These are phyloP conservation scores for Panicum virgatum DNA, from an alignment of 202 grass and related monocot species.

Conservation along the genomic window DNA sequence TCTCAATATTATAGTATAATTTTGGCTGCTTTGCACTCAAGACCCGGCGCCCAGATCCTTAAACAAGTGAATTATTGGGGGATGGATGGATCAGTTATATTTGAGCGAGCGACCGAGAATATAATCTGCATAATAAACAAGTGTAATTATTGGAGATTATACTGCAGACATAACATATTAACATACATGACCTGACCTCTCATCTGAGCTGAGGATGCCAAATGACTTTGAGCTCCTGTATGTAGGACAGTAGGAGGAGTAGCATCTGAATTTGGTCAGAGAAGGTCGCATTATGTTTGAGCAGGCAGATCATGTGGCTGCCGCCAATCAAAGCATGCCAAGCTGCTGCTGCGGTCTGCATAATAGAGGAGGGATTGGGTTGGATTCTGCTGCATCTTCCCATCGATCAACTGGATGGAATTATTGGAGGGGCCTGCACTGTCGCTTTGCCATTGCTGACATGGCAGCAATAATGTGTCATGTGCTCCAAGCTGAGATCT, in stretches of 20 bases:
- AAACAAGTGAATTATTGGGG: conserved; percentile 43
- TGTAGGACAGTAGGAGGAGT: no score
- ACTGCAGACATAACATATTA: no score
- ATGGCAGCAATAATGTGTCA: conserved; percentile 5
- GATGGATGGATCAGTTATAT: background rate
- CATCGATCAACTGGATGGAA: background rate
- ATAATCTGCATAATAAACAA: conserved; percentile 18
- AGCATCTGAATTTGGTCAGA: no score
- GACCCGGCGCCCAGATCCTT: background rate
- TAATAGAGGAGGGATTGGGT: background rate
- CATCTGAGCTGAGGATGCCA: no score
- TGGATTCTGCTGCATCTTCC: conserved; percentile 14
- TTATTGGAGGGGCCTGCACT: conserved; percentile 1
- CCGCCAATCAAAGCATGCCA: no score
- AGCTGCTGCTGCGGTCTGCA: no score
- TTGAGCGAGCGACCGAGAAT: background rate
- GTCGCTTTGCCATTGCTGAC: conserved; percentile 16
- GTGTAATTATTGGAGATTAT: conserved; percentile 30
- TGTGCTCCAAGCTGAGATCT: background rate
- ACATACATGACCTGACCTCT: no score
- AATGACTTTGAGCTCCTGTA: no score
- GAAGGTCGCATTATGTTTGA: no score
- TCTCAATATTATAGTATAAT: background rate
- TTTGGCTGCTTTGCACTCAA: background rate
- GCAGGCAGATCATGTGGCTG: conserved; percentile 22